Conservation (phyloP, 768 basidiomycete species). For the Boletus speciosus region DNA sequence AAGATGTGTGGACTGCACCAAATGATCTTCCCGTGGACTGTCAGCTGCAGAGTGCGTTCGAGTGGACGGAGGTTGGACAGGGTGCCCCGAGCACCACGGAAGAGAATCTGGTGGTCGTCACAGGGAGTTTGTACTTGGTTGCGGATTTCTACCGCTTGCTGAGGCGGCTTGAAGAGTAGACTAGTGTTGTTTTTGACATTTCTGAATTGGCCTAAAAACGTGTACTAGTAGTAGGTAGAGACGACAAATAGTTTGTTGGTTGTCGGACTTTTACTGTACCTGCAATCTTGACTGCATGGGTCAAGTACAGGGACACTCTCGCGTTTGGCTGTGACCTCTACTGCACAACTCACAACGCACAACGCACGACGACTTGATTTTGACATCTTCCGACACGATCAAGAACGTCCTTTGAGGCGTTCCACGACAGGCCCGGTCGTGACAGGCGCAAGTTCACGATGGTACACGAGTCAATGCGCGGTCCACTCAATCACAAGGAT, state of each 20-base stretch:
- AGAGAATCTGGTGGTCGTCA: conserved; percentile 61
- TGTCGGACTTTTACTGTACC: neutral
- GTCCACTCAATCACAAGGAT: conserved; percentile 27
- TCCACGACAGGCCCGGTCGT: conserved; percentile 8
- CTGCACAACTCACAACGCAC: conserved; percentile 5
- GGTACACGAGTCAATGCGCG: conserved; percentile 9
- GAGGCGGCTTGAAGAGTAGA: conserved; percentile 9
- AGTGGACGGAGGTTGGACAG: conserved; percentile 35
- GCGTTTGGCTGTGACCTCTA: neutral
- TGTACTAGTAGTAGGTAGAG: neutral
- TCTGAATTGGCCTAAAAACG: neutral
- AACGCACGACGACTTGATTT: neutral
- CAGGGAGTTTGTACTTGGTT: conserved; percentile 92
- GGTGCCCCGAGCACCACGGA: neutral
- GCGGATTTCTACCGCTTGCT: conserved; percentile 82
- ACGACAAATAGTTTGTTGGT: neutral
- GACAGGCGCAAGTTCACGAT: conserved; percentile 10
- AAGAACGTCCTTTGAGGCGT: conserved; percentile 3
- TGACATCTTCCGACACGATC: conserved; percentile 12
- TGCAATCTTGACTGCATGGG: neutral
- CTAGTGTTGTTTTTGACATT: neutral
- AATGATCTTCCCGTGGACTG: conserved; percentile 30
- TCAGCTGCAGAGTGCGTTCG: conserved; percentile 48
- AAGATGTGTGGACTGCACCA: conserved; percentile 44
- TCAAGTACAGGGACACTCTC: neutral